Conservation (phyloP, 1,139 yeast genomes). For the Yamadazyma spencermartinsiae region DNA sequence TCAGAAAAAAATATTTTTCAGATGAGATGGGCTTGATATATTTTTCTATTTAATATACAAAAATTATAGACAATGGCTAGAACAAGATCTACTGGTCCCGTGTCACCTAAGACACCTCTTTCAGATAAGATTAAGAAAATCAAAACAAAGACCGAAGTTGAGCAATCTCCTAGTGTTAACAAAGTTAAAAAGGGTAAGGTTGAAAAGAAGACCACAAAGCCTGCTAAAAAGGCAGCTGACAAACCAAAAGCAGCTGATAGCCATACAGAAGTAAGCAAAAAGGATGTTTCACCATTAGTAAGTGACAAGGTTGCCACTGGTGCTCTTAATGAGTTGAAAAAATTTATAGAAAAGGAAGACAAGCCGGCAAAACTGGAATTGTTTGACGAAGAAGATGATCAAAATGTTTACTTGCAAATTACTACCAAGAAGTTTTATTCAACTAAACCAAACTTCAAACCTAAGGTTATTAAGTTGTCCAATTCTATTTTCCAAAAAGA, state of each 20-base stretch:
- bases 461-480: slow-evolving; percentile 59
- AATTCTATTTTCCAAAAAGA: slow-evolving; percentile 45
- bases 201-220: slow-evolving; percentile 10
- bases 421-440: slow-evolving; percentile 65
- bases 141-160: slow-evolving; percentile 18
- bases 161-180: slow-evolving; percentile 22
- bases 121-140: slow-evolving; percentile 19
- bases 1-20: slow-evolving; percentile 5
- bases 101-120: slow-evolving; percentile 23
- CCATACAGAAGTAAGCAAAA: slow-evolving; percentile 3
- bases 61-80: slow-evolving; percentile 24
- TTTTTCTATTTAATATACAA: slow-evolving; percentile 3
- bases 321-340: slow-evolving; percentile 55
- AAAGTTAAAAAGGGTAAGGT: slow-evolving; percentile 17
- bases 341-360: slow-evolving; percentile 34
- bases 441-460: slow-evolving; percentile 68
- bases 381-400: slow-evolving; percentile 52
- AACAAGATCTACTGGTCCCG: slow-evolving; percentile 31
- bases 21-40: slow-evolving; percentile 19
- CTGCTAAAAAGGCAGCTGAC: slow-evolving; percentile 6
- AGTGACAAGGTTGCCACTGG: slow-evolving; percentile 28
- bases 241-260: slow-evolving; percentile 5
- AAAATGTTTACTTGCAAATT: slow-evolving; percentile 57
- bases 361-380: slow-evolving; percentile 33
- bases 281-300: slow-evolving; percentile 10